Base-by-base conservation (phyloP, 495 filamentous ascomycete species). In the Pyrenula massariospora region DNA sequence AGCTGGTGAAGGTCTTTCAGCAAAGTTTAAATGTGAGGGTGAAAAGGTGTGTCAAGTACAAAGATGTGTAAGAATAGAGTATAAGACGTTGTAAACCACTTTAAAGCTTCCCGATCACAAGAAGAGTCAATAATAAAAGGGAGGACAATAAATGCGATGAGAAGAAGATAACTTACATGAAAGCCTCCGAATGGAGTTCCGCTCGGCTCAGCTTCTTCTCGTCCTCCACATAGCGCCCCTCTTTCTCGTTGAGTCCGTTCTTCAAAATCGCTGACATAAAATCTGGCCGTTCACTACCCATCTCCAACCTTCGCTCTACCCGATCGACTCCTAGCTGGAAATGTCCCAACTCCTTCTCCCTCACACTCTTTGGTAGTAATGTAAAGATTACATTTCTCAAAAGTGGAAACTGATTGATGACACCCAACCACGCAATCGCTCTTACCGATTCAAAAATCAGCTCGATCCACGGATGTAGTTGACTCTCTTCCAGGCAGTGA, bases 401-500 rank as follows among this genome's bases (percentile, higher is more conserved):
- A 21, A 10, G 8, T 20, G 50, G 50, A 20, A 24, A 20, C 10
- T 59, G 31, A 66, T 57, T 50, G 63, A 56, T 53, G 67, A 68
- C 48, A 20, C 8, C 19, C 8, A 52, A 8, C 8, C 5, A 52
- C 5, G 50, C 22, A 8, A 52, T 52, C 10, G 50, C 22, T 63
- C 67, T 47, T 53, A 3, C 11, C 48, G 25, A 19, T 22, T 52
- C 60, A 57, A 61, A 67, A 1, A 72, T 63, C 5, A 58, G 58
- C 2, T 64, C 53, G 11, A 80, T 65, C 77, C 74, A 82, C 1
- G 60, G 63, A 56, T 77, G 72, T 54, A 75, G 70, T 25, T 69
- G 65, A 0, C 68, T 68, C 19, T 71, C 62, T n/a, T 75, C 59
- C 3, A 84, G 69, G 52, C 79, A 78, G 8, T 72, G 73, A 56